These are phyloP conservation scores for Lagenidium sp. DNA, from an alignment of 352 stramenopile species.

Conservation along the genomic window DNA sequence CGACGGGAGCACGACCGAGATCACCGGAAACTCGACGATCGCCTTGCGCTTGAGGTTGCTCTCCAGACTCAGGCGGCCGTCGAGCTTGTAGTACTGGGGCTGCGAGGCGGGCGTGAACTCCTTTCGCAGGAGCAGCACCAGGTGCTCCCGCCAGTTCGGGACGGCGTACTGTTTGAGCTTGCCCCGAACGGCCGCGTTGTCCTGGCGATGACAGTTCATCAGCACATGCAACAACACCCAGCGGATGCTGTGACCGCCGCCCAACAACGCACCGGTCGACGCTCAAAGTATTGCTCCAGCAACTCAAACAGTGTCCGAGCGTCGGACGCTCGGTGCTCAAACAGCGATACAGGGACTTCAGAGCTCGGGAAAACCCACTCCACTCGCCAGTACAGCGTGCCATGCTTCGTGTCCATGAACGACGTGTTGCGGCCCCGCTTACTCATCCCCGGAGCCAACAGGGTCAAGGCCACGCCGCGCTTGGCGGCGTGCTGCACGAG, in stretches of 20 bases:
- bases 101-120: constrained; percentile 64
- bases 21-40: constrained; percentile 72
- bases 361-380: constrained; percentile 64
- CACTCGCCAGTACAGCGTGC: constrained; percentile 63
- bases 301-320: constrained; percentile 41
- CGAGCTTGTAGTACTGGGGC: constrained; percentile 64
- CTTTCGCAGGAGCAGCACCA: constrained; percentile 62
- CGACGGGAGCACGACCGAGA: constrained; percentile 35
- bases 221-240: no score
- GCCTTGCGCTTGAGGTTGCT: constrained; percentile 72
- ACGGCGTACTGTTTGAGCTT: constrained; percentile 67
- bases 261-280: constrained; percentile 34
- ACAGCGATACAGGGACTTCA: constrained; percentile 30
- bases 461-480: constrained; percentile 50
- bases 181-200: constrained; percentile 53
- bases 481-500: constrained; percentile 63
- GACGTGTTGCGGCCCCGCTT: constrained; percentile 70
- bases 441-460: constrained; percentile 76
- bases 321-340: constrained; percentile 46
- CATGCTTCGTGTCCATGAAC: constrained; percentile 57
- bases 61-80: constrained; percentile 48
- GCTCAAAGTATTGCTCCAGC: constrained; percentile 48
- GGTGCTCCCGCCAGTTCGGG: constrained; percentile 35
- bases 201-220: no score
- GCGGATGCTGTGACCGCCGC: no score